Conservation (phyloP, 345 rosid species). For the Leavenworthia alabamica region DNA sequence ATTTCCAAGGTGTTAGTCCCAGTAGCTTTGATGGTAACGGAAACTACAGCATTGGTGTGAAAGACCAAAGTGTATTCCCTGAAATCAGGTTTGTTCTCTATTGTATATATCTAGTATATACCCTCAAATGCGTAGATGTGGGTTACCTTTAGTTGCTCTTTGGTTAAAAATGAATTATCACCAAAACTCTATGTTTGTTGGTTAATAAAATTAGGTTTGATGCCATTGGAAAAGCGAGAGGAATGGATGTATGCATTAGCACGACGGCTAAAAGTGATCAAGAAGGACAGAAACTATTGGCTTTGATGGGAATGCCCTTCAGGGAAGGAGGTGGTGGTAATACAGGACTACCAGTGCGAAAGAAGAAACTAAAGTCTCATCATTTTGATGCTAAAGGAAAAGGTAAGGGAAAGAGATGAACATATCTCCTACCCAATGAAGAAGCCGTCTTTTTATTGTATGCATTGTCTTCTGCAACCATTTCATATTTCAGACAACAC, state of each 20-base stretch:
- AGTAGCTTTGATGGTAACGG: conserved; percentile 95
- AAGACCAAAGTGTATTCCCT: conserved; percentile 83
- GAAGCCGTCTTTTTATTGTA: conserved; percentile 1
- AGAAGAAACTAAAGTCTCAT: conserved; percentile 80
- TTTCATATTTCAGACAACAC: conserved; percentile 3
- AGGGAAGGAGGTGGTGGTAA: conserved; percentile 52
- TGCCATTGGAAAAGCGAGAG: conserved; percentile 60
- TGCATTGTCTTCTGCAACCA: conserved; percentile 1
- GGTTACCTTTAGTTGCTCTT: neutral
- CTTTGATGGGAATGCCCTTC: conserved; percentile 96
- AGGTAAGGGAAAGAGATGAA: conserved; percentile 52
- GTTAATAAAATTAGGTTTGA: conserved; percentile 31
- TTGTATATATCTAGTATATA: neutral
- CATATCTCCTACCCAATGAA: neutral
- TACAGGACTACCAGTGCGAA: conserved; percentile 26
- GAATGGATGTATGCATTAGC: conserved; percentile 90
- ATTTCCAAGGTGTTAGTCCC: conserved; percentile 77
- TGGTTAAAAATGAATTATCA: neutral
- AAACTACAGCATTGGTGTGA: conserved; percentile 74
- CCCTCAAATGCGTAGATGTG: neutral
- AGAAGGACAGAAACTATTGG: conserved; percentile 72
- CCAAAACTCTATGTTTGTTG: conserved; percentile 1
- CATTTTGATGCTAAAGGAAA: conserved; percentile 63
- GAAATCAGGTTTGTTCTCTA: conserved; percentile 43
- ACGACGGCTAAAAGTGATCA: conserved; percentile 75